Base-by-base conservation (phyloP, 2,329 filamentous ascomycete genomes). In the Grosmannia penicillata region DNA sequence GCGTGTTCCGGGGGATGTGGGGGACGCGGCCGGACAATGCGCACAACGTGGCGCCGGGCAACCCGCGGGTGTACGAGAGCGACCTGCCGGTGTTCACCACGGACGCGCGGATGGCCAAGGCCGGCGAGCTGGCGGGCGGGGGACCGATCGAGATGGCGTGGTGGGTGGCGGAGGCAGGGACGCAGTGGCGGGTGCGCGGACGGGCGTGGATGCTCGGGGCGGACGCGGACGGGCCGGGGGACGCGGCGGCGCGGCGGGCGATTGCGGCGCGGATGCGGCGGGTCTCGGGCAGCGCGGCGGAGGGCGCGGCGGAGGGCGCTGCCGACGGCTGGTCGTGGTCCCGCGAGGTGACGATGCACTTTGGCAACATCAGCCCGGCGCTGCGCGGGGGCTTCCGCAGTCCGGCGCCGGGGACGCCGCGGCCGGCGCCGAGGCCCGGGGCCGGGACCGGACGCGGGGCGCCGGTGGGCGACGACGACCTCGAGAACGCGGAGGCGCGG, bases 1-100 rank as follows among this genome's bases (percentile, higher is more conserved):
- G 87, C 58, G 75, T 94, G 51, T 89, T 76, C 60, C 80, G 89
- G 43, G 85, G 86, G 48, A 77, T 93, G 60, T 94, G 82, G 74
- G 78, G 76, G 1, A 68, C 70, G 39, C 64, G 93, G 1, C 78
- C 80, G 4, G 66, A 65, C 37, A 83, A 87, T 58, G 70, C 75
- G 31, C 75, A 78, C 56, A 89, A 91, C 57, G 61, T 72, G 25
- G 80, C 83, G 4, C 66, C 75, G 45, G 65, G 66, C 45, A 95
- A 95, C 56, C 77, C 82, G 5, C 48, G 60, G 22, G 35, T 57
- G 1, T 94, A 73, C 53, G 77, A 82, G 51, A 84, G 75, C 49
- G 86, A 96, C 47, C 62, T 89, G 48, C 71, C 81, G 4, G 79
- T 81, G 1, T 78, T 95, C 51, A 94, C 89, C 1, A 94, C 86